Conservation (phyloP, 2,329 filamentous ascomycete species). For the Metarhizium album region DNA sequence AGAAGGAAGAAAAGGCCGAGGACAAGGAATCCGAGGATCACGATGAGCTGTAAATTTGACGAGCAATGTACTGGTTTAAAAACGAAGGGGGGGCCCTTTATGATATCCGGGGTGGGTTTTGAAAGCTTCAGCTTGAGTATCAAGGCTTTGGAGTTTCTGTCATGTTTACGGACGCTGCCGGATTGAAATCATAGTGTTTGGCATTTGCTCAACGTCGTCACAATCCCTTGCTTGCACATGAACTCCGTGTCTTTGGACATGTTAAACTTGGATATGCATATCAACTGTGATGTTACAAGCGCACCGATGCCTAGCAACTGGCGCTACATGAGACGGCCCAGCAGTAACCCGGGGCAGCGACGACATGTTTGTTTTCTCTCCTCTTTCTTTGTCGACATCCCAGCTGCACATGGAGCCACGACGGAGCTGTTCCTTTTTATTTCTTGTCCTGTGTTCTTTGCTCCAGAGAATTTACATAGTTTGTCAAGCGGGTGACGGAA, state of each 20-base stretch:
- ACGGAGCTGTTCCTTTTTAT: slow-evolving; percentile 6
- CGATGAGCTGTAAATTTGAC: slow-evolving; percentile 61
- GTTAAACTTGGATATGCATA: background rate
- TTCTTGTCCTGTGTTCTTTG: slow-evolving; percentile 58
- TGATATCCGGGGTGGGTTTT: slow-evolving; percentile 24
- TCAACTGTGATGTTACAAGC: background rate
- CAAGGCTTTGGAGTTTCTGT: slow-evolving; percentile 17
- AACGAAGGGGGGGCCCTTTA: slow-evolving; percentile 18
- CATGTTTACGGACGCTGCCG: slow-evolving; percentile 12
- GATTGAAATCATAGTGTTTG: background rate
- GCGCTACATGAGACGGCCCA: background rate
- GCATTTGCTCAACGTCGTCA: background rate
- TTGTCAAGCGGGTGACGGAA: slow-evolving; percentile 76
- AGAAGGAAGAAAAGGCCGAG: slow-evolving; percentile 35
- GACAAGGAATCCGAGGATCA: slow-evolving; percentile 30
- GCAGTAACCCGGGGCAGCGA: background rate
- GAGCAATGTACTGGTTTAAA: slow-evolving; percentile 1
- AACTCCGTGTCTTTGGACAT: background rate
- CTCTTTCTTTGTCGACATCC: no score
- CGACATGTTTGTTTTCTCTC: background rate
- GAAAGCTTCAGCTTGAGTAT: slow-evolving; percentile 10
- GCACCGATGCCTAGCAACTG: background rate
- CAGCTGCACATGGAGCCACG: background rate
- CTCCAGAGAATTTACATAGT: slow-evolving; percentile 74
- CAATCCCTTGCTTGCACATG: background rate